Base-by-base conservation (phyloP, 148 eudicot genomes). In the Linanthus parryae region DNA sequence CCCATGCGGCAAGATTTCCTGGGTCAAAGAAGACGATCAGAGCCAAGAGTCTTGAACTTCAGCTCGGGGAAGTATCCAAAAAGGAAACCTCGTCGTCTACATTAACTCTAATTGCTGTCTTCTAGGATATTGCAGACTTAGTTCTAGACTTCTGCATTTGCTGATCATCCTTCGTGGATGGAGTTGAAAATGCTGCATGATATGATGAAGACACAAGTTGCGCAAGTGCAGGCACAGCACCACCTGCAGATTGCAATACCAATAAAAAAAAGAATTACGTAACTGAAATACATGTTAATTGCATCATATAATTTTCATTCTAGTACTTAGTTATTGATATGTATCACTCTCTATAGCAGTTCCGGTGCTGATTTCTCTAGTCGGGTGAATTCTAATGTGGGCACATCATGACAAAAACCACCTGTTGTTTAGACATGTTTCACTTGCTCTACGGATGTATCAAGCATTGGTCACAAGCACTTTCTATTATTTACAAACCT, bases 151-250 rank as follows among this genome's bases (percentile, higher is more conserved):
- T 43, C 40, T 30, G 56, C 26, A 62, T 37, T 46, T 66, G 50
- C 21, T 48, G 58, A 42, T 75, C 69, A 35, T 70, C 52, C 30
- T 71, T 62, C 52, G 65, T 56, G 30, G 73, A 48, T 25, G 68
- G 63, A 21, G 75, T 59, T 41, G 76, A 56, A 37, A 71, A 31
- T 11, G 65, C 53, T 10, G 76, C 70, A 43, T 67, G 81, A 58
- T 67, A 76, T 26, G 81, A 71, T 7, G 81, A 76, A 47, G 73
- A 59, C 31, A 68, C 76, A 55, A 76, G 67, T 47, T 76, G 81
- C 37, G 81, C 73, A 30, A 76, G 61, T 13, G 81, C 77, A 49
- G 81, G 81, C 56, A 76, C 56, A 8, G 81, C 63, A 61, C 81
- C 81, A 61, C 81, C 81, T 76, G 64, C 58, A 58, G 31, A 57